Evolutionary conservation across 2,329 filamentous ascomycete species (phyloP), one percentile per base, ranked within the genome.

Genomic region (Pseudocercospora macadamiae): DNA sequence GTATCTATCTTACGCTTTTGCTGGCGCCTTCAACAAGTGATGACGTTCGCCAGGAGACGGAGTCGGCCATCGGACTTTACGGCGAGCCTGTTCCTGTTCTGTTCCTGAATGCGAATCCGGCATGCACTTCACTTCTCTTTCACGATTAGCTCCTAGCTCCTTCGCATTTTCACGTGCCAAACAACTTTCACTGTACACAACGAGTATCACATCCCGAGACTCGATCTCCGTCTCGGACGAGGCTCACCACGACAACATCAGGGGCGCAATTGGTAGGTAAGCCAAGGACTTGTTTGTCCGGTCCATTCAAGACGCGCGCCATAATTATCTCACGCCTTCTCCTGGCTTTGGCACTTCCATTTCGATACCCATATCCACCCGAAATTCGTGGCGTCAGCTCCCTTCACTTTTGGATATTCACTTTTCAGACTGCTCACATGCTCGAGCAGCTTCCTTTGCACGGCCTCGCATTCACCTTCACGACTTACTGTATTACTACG

Each of bases 241-340:
- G 16, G 5, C 9, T 7, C 45, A 32, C 45, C 23, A 14, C 25
- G 30, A n/a, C 16, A 21, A n/a, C n/a, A 26, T 23, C 21, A 19
- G 23, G 19, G 42, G 26, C 45, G 45, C 45, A 49, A 49, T 30
- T 49, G 45, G 45, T 49, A 49, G 45, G 45, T 49, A 49, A 49
- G 45, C 45, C 45, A 30, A 21, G 45, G 16, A 49, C 45, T 5
- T 32, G 45, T 49, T 28, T 49, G 45, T 49, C 26, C 23, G 45
- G 45, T 49, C 45, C 45, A 49, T 16, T 28, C 23, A n/a, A 49
- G 26, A 49, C 45, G 45, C 26, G 45, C 45, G 45, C 45, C 45
- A 49, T 49, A 25, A 30, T 18, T 18, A 18, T 14, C 45, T 48
- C 45, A n/a, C 6, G 23, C 45, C 45, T 49, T 49, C 45, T 49